Percentiles rank a stretch among this genome's conserved stretches.
Evolutionary conservation across 495 filamentous ascomycete genomes (phyloP).

Genomic region (Daldinia decipiens): DNA sequence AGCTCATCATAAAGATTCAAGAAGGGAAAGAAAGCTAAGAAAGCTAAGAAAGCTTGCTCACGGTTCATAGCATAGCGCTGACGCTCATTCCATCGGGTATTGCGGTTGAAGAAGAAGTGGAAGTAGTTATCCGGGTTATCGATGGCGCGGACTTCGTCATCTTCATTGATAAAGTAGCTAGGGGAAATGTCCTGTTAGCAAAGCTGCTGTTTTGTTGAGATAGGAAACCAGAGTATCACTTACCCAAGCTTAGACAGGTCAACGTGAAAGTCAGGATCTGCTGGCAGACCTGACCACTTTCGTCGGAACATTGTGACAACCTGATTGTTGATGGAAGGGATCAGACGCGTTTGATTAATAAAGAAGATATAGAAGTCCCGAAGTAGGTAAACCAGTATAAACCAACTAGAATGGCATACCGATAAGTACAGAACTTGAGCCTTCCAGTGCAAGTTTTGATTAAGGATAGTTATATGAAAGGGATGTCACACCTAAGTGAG

Average conservation of each 20-base stretch:
- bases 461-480: too few relatives aligned
- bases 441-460: too few relatives aligned
- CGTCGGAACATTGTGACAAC: conserved; percentile 72
- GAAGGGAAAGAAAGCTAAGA: background rate
- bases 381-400: too few relatives aligned
- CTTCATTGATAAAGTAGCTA: conserved; percentile 76
- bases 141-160: conserved; percentile 76
- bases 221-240: conserved; percentile 37
- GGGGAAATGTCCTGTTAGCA: conserved; percentile 18
- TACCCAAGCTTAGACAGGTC: conserved; percentile 77
- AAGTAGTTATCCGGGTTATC: conserved; percentile 73
- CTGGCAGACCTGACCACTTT: conserved; percentile 69
- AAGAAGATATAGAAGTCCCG: too few relatives aligned
- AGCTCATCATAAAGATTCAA: too few relatives aligned
- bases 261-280: conserved; percentile 70
- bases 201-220: background rate
- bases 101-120: conserved; percentile 75
- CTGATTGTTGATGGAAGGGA: background rate
- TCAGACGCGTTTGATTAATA: background rate
- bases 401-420: too few relatives aligned
- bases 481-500: too few relatives aligned
- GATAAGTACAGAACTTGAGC: too few relatives aligned
- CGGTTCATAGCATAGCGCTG: conserved; percentile 77
- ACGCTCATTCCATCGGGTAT: conserved; percentile 74
- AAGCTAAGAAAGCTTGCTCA: conserved; percentile 46